Percentiles rank a stretch among this genome's conserved stretches.
These are phyloP conservation scores for Talaromyces proteolyticus DNA, from an alignment of 495 filamentous ascomycete genomes.

Conservation along the genomic window DNA sequence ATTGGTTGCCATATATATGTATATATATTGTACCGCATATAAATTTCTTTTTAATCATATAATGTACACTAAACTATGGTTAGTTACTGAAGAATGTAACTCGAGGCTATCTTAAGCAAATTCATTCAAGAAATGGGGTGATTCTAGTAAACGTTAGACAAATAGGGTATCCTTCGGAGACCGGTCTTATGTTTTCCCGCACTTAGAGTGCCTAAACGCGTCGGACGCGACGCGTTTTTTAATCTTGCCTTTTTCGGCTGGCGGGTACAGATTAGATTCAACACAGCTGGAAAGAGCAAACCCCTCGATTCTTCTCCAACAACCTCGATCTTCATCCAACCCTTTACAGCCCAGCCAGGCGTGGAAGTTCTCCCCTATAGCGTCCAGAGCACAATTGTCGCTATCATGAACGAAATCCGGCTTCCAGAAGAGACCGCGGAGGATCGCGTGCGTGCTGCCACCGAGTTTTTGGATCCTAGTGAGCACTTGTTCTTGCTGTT, in stretches of 20 bases:
- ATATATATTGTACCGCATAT: too few relatives aligned
- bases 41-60: too few relatives aligned
- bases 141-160: too few relatives aligned
- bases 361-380: not conserved
- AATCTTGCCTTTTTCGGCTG: not conserved
- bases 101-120: too few relatives aligned
- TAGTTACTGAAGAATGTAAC: too few relatives aligned
- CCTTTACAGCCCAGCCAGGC: too few relatives aligned
- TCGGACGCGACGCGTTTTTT: not conserved
- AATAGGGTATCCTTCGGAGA: too few relatives aligned
- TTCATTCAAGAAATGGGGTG: too few relatives aligned
- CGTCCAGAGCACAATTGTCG: not conserved
- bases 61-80: too few relatives aligned
- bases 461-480: conserved; percentile 86
- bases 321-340: not conserved
- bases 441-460: conserved; percentile 72
- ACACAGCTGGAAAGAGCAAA: not conserved
- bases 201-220: too few relatives aligned
- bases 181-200: too few relatives aligned
- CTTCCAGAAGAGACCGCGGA: conserved; percentile 77
- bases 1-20: too few relatives aligned
- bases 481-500: conserved; percentile 20
- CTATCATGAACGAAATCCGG: conserved; percentile 62
- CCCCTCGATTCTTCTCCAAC: not conserved
- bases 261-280: not conserved